phyloP scores from a whole-genome alignment of 179 eudicot species.

The Silene coronaria region DNA sequence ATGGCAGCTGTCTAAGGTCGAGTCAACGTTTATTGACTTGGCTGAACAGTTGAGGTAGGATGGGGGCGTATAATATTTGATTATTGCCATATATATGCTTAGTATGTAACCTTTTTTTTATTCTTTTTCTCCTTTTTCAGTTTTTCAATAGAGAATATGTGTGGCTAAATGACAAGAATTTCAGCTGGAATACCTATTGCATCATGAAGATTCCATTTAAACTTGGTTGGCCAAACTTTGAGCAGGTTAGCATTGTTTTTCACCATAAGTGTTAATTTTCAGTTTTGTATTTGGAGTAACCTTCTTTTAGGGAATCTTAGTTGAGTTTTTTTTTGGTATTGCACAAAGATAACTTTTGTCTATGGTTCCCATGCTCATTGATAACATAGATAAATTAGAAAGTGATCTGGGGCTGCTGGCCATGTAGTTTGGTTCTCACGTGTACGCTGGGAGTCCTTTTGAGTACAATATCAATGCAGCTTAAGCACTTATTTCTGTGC shows the following conservation, averaged over 20 bases:
- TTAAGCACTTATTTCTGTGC: slow-evolving; percentile 24
- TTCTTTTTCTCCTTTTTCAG: slow-evolving; percentile 14
- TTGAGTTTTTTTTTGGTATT: slow-evolving; percentile 23
- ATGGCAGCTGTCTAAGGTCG: slow-evolving; percentile 27
- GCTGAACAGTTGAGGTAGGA: slow-evolving; percentile 31
- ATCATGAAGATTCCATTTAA: slow-evolving; percentile 26
- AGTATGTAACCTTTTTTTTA: not conserved
- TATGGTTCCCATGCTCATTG: slow-evolving; percentile 25
- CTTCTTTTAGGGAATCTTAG: slow-evolving; percentile 23
- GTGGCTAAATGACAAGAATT: slow-evolving; percentile 26
- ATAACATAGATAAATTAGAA: slow-evolving; percentile 28
- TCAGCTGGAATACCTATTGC: slow-evolving; percentile 30
- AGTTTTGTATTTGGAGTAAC: slow-evolving; percentile 7
- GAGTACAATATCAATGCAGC: slow-evolving; percentile 20
- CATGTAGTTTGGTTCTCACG: slow-evolving; percentile 32
- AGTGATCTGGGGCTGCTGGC: slow-evolving; percentile 11
- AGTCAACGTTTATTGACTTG: slow-evolving; percentile 31
- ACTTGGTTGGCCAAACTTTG: slow-evolving; percentile 24
- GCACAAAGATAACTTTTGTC: slow-evolving; percentile 27
- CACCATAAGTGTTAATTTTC: not conserved
- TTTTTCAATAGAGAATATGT: slow-evolving; percentile 27
- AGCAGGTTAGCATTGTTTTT: slow-evolving; percentile 12
- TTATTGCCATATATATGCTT: slow-evolving; percentile 8
- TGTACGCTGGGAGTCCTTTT: slow-evolving; percentile 28
- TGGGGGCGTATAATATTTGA: slow-evolving; percentile 25